A percentile compares a stretch with the other conserved stretches of the same genome.
These are phyloP conservation scores for Ceratocystis ficicola DNA, from an alignment of 2,329 filamentous ascomycete genomes.

Conservation along the genomic window DNA sequence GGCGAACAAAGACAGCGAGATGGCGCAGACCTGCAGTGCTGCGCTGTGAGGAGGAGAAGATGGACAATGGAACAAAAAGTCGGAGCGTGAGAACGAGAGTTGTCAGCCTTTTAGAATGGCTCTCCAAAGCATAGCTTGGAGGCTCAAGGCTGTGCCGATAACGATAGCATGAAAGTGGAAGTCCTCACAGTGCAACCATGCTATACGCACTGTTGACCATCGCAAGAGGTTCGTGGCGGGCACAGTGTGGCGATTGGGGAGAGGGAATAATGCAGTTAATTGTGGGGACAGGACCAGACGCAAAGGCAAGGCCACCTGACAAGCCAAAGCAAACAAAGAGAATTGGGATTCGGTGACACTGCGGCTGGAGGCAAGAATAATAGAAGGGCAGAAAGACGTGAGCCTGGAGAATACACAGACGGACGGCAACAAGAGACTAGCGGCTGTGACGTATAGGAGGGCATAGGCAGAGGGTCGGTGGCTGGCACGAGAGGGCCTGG, in stretches of 20 bases:
- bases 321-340: not conserved
- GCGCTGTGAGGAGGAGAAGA: not conserved
- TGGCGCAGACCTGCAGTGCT: not conserved
- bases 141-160: constrained; percentile 10
- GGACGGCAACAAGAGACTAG: not conserved
- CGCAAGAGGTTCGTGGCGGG: not conserved
- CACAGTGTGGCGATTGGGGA: not conserved
- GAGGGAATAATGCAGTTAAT: not conserved
- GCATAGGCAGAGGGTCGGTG: too few relatives aligned
- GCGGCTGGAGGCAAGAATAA: not conserved
- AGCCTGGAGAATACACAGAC: not conserved
- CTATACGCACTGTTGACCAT: not conserved
- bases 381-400: not conserved
- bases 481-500: too few relatives aligned
- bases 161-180: not conserved
- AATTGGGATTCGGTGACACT: not conserved
- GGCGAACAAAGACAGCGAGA: not conserved
- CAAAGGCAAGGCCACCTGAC: not conserved
- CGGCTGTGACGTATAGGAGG: not conserved
- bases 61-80: not conserved
- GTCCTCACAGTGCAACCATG: not conserved
- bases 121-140: constrained; percentile 3
- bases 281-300: too few relatives aligned
- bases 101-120: constrained; percentile 2
- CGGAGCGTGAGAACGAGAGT: not conserved